These are phyloP conservation scores for Monascus purpureus DNA, from an alignment of 495 filamentous ascomycete genomes.

Conservation along the genomic window DNA sequence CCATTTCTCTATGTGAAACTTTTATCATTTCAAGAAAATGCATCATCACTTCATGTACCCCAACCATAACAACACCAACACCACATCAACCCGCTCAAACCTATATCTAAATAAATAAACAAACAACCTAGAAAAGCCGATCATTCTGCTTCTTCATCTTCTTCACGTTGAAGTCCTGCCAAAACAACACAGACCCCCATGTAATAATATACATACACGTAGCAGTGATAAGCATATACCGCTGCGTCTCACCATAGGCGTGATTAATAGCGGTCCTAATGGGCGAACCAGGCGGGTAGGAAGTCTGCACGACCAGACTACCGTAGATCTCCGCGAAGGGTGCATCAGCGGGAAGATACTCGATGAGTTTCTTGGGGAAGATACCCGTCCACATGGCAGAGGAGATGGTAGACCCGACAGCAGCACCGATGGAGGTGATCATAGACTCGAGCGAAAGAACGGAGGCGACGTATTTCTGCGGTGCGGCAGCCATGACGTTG, in stretches of 20 bases:
- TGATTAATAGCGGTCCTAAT: slow-evolving; percentile 37
- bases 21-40: too few species aligned
- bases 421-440: slow-evolving; percentile 48
- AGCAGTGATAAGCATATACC: slow-evolving; percentile 38
- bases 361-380: slow-evolving; percentile 35
- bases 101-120: too few species aligned
- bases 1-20: too few species aligned
- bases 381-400: slow-evolving; percentile 53
- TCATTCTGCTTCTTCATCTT: slow-evolving; percentile 29
- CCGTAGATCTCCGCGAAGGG: slow-evolving; percentile 39
- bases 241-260: slow-evolving; percentile 43
- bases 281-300: slow-evolving; percentile 35
- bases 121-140: slow-evolving; percentile 10
- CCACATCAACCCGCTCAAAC: too few species aligned
- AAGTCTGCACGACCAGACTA: slow-evolving; percentile 33
- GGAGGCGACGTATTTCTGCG: slow-evolving; percentile 52
- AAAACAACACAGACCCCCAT: slow-evolving; percentile 30
- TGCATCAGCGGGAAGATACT: slow-evolving; percentile 38
- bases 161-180: slow-evolving; percentile 43
- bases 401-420: slow-evolving; percentile 46
- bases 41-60: too few species aligned
- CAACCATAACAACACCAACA: neutral
- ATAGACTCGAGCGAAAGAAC: slow-evolving; percentile 49
- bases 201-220: slow-evolving; percentile 33
- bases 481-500: slow-evolving; percentile 49